Evolutionary conservation across 2,329 filamentous ascomycete genomes (phyloP), one percentile per base, ranked within the genome.

Genomic region (Colletotrichum sidae): DNA sequence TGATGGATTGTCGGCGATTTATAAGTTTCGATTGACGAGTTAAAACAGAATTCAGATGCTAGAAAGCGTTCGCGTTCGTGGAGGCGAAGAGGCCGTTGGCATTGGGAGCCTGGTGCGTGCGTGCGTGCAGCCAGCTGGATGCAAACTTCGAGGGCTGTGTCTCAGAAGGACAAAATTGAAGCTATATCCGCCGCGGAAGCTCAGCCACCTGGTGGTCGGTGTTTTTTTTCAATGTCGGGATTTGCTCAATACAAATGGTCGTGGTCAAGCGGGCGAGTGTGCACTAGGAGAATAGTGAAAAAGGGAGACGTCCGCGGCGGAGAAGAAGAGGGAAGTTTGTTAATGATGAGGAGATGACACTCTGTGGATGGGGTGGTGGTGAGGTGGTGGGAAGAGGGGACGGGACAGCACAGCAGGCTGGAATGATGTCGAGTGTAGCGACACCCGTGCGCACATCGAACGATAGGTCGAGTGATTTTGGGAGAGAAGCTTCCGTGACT

Each of bases 381-480:
- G 56, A 44, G 55, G 54, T 47, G 17, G 34, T n/a, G 59, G 15
- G 61, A 35, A 47, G 47, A 41, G 62, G 51, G n/a, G 58, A 41
- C 38, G 37, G 13, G 53, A 47, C 25, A 39, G 41, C 51, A 46
- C 57, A 25, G 25, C 25, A 25, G 49, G 63, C 37, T 45, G 53
- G 44, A 54, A 66, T 66, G 63, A 66, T 66, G 63, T 57, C 63
- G 53, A 51, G 63, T 60, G 49, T 33, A 8, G 53, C 56, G 56
- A 60, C 56, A 60, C 58, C 58, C 47, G 63, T 66, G 63, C 63
- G 63, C 49, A 13, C 50, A 55, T 66, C 58, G 63, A 63, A 63
- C 51, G 63, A 66, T 57, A 66, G 58, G 53, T 66, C 53, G 63
- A 63, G 47, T 64, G 63, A 66, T 63, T 57, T 66, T 63, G 63